Evolutionary conservation across 306 rosid genomes (phyloP), one percentile per base, ranked within the genome.

Genomic region (Vigna radiata): DNA sequence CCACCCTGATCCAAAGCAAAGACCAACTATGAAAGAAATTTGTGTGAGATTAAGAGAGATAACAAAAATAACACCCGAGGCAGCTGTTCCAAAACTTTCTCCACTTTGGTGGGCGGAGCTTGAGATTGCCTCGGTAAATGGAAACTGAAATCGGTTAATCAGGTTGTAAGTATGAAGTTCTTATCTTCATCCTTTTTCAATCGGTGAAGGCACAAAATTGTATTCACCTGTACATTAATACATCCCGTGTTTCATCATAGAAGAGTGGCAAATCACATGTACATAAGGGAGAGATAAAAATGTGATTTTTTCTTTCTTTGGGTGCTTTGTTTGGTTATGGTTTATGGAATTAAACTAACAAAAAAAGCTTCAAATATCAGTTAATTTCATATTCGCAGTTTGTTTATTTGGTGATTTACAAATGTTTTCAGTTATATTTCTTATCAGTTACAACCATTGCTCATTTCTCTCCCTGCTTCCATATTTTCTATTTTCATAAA

Each of bases 71-170:
- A 78, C 96, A 47, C 94, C 91, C 0, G 97, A 95, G 11, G 92
- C 77, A 61, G 97, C 97, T 46, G 77, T 83, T 50, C 97, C 99
- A 0, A 95, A 81, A 70, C 89, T 89, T 79, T 95, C 97, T 25
- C 94, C 97, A 49, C 99, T 95, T 72, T 92, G 99, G 99, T 95
- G 99, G 99, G 99, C 99, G 18, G 99, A 95, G 88, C 90, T 95
- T 77, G 99, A 95, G 88, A 88, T 92, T 77, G 16, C 81, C 55
- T 90, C 98, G 7, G 65, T 79, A 8, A 88, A 92, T 47, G 91
- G 84, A 63, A 82, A 79, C 85, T 95, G 79, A 88, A 83, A 75
- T 15, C 23, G 4, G 59, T 17, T 11, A 67, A 66, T 48, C 49
- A 39, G 70, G 69, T 62, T 85, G 77, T 80, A 73, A 80, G 77